phyloP scores from a whole-genome alignment of 2,329 filamentous ascomycete genomes.

The Fusarium coffeatum region DNA sequence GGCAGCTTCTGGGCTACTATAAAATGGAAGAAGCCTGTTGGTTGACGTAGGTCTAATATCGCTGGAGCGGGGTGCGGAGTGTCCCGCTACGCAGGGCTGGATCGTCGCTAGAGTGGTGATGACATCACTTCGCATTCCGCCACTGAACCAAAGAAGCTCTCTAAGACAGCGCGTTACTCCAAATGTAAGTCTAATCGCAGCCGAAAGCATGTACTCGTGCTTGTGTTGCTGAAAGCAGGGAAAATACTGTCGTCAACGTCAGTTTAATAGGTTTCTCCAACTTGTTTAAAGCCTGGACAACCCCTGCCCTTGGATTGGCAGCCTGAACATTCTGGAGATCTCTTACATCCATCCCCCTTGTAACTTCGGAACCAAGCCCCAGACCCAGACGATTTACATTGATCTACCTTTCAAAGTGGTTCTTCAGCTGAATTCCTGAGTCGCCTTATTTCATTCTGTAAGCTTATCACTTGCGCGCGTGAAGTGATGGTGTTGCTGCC shows the following conservation, averaged over 20 bases:
- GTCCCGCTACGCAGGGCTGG: conserved; percentile 28
- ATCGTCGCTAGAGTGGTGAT: conserved; percentile 38
- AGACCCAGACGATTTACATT: conserved; percentile 31
- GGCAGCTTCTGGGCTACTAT: neutral
- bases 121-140: conserved; percentile 53
- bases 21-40: conserved; percentile 13
- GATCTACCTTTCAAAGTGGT: conserved; percentile 14
- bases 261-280: conserved; percentile 27
- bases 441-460: conserved; percentile 27
- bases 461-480: conserved; percentile 11
- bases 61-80: conserved; percentile 35
- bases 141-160: conserved; percentile 27
- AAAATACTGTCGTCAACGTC: conserved; percentile 43
- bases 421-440: conserved; percentile 26
- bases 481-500: neutral
- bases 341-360: conserved; percentile 32
- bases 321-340: conserved; percentile 11
- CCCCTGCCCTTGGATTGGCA: conserved; percentile 34
- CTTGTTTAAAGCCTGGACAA: conserved; percentile 42
- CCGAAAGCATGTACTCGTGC: conserved; percentile 19
- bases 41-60: conserved; percentile 20
- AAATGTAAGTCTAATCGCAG: conserved; percentile 25
- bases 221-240: conserved; percentile 39
- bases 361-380: conserved; percentile 13
- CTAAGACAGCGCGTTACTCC: conserved; percentile 22